Conservation (phyloP, 441 rosid genomes). For the Erodium texanum region DNA sequence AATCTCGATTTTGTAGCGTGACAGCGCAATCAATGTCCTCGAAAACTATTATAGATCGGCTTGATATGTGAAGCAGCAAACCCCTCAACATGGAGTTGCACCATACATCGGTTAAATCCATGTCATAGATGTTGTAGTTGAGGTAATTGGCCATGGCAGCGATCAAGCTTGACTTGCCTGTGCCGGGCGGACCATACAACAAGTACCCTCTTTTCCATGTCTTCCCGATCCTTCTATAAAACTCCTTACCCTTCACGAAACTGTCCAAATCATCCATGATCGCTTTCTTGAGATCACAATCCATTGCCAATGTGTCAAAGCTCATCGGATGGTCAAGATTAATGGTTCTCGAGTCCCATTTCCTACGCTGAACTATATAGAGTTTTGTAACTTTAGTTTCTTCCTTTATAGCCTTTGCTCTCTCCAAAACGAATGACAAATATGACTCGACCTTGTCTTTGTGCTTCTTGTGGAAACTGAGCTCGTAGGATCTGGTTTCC, state of each 20-base stretch:
- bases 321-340: slow-evolving; percentile 36
- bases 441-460: slow-evolving; percentile 16
- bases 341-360: slow-evolving; percentile 15
- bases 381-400: slow-evolving; percentile 22
- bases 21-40: slow-evolving; percentile 27
- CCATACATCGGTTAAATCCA: slow-evolving; percentile 8
- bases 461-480: slow-evolving; percentile 22
- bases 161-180: slow-evolving; percentile 22
- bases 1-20: slow-evolving; percentile 19
- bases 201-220: slow-evolving; percentile 29
- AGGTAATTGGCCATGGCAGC: slow-evolving; percentile 25
- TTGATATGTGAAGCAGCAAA: slow-evolving; percentile 14
- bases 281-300: slow-evolving; percentile 20
- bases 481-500: slow-evolving; percentile 16
- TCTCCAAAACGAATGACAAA: slow-evolving; percentile 20
- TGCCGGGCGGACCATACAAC: slow-evolving; percentile 19
- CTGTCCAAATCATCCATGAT: slow-evolving; percentile 27
- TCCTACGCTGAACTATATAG: neutral
- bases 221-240: slow-evolving; percentile 26
- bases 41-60: slow-evolving; percentile 17
- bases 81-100: slow-evolving; percentile 11
- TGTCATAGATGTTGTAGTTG: slow-evolving; percentile 16
- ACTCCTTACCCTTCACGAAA: slow-evolving; percentile 23
- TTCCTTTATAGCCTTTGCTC: slow-evolving; percentile 21
- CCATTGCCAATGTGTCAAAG: slow-evolving; percentile 28